Evolutionary conservation across 2,329 filamentous ascomycete genomes (phyloP).

Genomic region (Endoconidiophora polonica): DNA sequence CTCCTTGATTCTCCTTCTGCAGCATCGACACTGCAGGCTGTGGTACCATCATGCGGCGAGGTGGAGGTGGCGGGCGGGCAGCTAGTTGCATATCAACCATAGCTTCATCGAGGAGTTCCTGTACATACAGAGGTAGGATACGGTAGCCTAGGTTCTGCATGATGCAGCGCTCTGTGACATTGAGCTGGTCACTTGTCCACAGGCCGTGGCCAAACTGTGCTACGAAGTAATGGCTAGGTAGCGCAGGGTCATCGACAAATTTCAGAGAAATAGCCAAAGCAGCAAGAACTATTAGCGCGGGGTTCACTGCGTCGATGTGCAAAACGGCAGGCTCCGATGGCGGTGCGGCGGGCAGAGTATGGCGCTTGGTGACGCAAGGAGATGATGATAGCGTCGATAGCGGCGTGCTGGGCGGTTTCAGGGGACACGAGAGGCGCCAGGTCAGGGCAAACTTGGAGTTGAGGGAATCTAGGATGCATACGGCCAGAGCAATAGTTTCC

Average conservation of each 20-base stretch:
- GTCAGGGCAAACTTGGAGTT: slow-evolving; percentile 43
- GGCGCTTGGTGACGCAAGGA: slow-evolving; percentile 22
- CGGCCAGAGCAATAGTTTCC: slow-evolving; percentile 46
- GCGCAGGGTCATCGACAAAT: slow-evolving; percentile 44
- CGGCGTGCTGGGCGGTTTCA: slow-evolving; percentile 18
- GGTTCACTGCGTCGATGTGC: slow-evolving; percentile 44
- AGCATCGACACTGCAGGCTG: background rate
- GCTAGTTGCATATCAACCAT: slow-evolving; percentile 49
- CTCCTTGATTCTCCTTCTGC: background rate
- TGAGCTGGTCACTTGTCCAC: slow-evolving; percentile 47
- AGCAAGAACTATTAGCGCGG: slow-evolving; percentile 46
- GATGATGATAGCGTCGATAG: background rate
- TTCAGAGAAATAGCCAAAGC: slow-evolving; percentile 49
- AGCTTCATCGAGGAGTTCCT: slow-evolving; percentile 39
- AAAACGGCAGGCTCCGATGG: slow-evolving; percentile 20
- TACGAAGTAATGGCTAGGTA: slow-evolving; percentile 36
- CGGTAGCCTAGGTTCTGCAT: slow-evolving; percentile 48
- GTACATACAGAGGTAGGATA: slow-evolving; percentile 42
- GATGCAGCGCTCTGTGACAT: slow-evolving; percentile 45
- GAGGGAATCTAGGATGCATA: slow-evolving; percentile 50
- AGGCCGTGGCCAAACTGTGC: slow-evolving; percentile 34
- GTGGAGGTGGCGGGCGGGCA: slow-evolving; percentile 19
- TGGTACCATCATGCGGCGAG: background rate
- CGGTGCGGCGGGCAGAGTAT: slow-evolving; percentile 29
- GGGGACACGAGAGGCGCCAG: slow-evolving; percentile 44